Evolutionary conservation across 768 basidiomycete species (phyloP), one percentile per base, ranked within the genome.

Genomic region (Cyclocybe cylindracea): DNA sequence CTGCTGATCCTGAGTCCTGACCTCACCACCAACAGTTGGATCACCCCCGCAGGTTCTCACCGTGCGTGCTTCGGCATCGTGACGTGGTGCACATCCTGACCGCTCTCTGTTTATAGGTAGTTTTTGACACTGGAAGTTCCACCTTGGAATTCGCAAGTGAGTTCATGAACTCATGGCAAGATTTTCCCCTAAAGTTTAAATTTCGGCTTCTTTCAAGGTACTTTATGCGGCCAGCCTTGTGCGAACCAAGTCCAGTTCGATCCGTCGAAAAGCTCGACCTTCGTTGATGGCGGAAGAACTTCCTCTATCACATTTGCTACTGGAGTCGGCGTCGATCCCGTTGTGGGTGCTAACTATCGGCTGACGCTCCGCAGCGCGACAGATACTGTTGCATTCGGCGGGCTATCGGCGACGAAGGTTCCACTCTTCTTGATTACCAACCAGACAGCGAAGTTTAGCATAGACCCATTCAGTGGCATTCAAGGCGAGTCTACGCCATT

Each of bases 391-490:
- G 62, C 73, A 10, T 70, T 84, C 38, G 80, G 78, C 5, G 75
- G 74, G 8, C 66, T 81, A 13, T 61, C 61, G 6, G 74, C 72
- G 4, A 58, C 65, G 5, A 60, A 62, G 37, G 69, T 76, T 39
- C 66, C 60, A 38, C 65, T 84, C 13, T 80, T 77, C 62, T 72
- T 80, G 29, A 80, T 83, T 64, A 78, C 78, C 5, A 64, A 78
- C 53, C 79, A 84, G 64, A 83, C 82, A 0, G 65, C 73, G 1
- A 70, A 71, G 32, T 83, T 83, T 63, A 66, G 71, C 44, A 74
- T 78, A 13, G 77, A 83, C 64, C 80, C 79, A 6, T 83, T 80
- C 73, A 77, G 76, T 53, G 81, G 80, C 3, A 83, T 82, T 46
- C 77, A 78, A 64, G 81, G 78, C 76, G 46, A 41, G 66, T 39